phyloP scores from a whole-genome alignment of 2,329 filamentous ascomycete genomes.

The Elsinoe australis region DNA sequence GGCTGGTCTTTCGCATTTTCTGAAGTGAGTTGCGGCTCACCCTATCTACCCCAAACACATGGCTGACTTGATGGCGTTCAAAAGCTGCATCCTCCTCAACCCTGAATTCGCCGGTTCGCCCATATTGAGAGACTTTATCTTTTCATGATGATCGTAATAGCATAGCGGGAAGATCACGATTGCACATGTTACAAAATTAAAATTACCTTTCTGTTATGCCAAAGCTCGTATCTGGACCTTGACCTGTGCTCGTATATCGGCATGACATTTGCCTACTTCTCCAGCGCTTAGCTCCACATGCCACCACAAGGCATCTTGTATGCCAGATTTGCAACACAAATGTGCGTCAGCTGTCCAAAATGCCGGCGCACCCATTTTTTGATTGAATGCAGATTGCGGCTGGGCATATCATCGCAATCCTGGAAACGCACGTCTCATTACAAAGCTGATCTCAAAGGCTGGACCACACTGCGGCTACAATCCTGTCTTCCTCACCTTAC shows the following conservation, averaged over 20 bases:
- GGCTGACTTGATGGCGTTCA: slow-evolving; percentile 12
- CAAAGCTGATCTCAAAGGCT: too few relatives aligned
- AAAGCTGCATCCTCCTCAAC: slow-evolving; percentile 80
- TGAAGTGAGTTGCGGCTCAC: slow-evolving; percentile 59
- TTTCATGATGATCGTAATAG: slow-evolving; percentile 33
- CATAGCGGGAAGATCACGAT: background rate
- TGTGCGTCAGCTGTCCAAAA: too few relatives aligned
- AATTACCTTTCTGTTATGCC: background rate
- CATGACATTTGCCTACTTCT: too few relatives aligned
- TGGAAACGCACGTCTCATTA: too few relatives aligned
- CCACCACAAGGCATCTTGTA: too few relatives aligned
- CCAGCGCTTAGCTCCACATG: too few relatives aligned
- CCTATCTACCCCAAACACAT: slow-evolving; percentile 16
- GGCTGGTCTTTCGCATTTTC: slow-evolving; percentile 78
- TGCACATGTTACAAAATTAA: background rate
- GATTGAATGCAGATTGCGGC: too few relatives aligned
- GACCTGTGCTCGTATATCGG: background rate
- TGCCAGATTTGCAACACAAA: too few relatives aligned
- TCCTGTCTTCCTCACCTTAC: too few relatives aligned
- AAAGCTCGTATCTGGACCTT: background rate
- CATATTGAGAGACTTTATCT: slow-evolving; percentile 83
- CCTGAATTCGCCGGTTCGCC: slow-evolving; percentile 91
- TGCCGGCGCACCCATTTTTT: too few relatives aligned
- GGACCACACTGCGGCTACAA: too few relatives aligned
- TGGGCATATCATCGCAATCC: too few relatives aligned